A percentile compares a stretch with the other conserved stretches of the same genome.
Conservation (phyloP, 2,329 filamentous ascomycete species). For the Trichophyton schoenleinii region DNA sequence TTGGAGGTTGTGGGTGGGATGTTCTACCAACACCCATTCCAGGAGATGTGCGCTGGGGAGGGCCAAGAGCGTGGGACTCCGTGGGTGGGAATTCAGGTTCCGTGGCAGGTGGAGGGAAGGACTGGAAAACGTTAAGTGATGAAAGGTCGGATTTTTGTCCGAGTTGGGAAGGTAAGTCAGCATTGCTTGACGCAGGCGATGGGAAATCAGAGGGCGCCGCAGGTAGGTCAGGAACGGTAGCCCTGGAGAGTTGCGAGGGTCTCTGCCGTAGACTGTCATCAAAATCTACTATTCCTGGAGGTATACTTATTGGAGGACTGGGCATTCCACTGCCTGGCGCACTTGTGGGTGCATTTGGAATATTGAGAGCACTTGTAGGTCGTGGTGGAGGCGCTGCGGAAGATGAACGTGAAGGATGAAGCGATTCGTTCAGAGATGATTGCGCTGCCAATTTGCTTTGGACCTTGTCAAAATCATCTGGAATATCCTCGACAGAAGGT, state of each 20-base stretch:
- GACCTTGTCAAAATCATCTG: slow-evolving; percentile 43
- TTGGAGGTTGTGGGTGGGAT: slow-evolving; percentile 3
- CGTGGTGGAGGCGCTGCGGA: slow-evolving; percentile 24
- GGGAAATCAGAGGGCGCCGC: slow-evolving; percentile 28
- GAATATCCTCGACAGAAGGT: slow-evolving; percentile 48
- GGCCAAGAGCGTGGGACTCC: slow-evolving; percentile 16
- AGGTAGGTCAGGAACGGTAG: slow-evolving; percentile 25
- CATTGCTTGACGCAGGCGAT: slow-evolving; percentile 13
- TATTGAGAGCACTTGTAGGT: neutral
- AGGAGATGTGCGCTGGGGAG: slow-evolving; percentile 12
- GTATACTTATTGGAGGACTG: slow-evolving; percentile 10
- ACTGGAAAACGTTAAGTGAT: slow-evolving; percentile 24
- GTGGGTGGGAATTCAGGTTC: slow-evolving; percentile 14
- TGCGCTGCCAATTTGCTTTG: slow-evolving; percentile 33
- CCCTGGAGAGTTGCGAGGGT: slow-evolving; percentile 19
- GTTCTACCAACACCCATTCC: neutral
- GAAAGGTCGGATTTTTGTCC: slow-evolving; percentile 10
- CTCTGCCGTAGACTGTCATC: slow-evolving; percentile 13
- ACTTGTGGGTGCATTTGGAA: slow-evolving; percentile 14
- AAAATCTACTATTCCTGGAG: slow-evolving; percentile 13
- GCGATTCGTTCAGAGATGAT: slow-evolving; percentile 39
- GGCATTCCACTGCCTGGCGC: slow-evolving; percentile 15
- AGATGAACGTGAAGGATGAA: slow-evolving; percentile 37
- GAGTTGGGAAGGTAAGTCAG: slow-evolving; percentile 12
- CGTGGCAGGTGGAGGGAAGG: slow-evolving; percentile 28